phyloP scores from a whole-genome alignment of 2,329 filamentous ascomycete species.

The Tothia fuscella region DNA sequence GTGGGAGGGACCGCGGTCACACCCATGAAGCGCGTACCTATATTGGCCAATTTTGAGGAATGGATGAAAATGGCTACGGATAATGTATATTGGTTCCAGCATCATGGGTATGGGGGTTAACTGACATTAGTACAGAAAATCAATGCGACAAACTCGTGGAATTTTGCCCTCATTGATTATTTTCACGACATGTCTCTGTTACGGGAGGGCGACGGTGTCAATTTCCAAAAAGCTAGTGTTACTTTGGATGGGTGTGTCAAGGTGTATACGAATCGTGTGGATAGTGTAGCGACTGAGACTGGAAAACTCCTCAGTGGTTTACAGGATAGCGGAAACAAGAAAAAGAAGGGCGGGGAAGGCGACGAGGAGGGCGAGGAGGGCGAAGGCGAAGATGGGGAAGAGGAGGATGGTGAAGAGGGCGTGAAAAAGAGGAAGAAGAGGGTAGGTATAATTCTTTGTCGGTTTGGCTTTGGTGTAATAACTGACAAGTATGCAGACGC shows the following conservation, averaged over 20 bases:
- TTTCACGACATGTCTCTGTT: constrained; percentile 98
- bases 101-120: background rate
- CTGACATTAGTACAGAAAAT: constrained; percentile 42
- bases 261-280: constrained; percentile 96
- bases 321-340: constrained; percentile 66
- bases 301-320: constrained; percentile 88
- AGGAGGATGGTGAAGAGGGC: constrained; percentile 50
- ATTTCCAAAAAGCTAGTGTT: constrained; percentile 97
- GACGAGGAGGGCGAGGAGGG: constrained; percentile 48
- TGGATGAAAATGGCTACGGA: constrained; percentile 99
- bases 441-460: constrained; percentile 31
- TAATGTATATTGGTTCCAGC: constrained; percentile 40
- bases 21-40: constrained; percentile 89
- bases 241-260: constrained; percentile 97
- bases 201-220: constrained; percentile 92
- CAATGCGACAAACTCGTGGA: constrained; percentile 97
- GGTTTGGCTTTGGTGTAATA: background rate
- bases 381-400: constrained; percentile 35
- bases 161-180: constrained; percentile 99
- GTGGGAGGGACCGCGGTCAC: constrained; percentile 70
- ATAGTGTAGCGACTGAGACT: constrained; percentile 95
- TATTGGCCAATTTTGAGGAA: constrained; percentile 96
- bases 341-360: constrained; percentile 27
- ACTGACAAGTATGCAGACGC: constrained; percentile 4
- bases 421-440: constrained; percentile 61